Conservation (phyloP, 768 basidiomycete species). For the Collybiopsis luxurians region DNA sequence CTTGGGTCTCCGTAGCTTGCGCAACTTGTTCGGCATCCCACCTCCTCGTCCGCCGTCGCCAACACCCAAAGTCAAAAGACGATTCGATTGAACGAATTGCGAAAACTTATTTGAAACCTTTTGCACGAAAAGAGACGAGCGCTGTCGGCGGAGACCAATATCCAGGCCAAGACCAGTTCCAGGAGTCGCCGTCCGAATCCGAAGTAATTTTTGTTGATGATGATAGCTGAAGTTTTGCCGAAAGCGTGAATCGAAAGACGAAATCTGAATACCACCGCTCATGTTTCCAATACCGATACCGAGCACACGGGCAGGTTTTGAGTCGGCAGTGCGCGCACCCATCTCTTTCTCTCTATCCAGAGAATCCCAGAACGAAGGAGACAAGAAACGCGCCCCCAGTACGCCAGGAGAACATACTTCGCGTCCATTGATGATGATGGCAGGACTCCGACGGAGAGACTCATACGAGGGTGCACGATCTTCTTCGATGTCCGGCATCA, state of each 20-base stretch:
- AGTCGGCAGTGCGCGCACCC: background rate
- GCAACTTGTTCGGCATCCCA: constrained; percentile 5
- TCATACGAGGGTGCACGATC: background rate
- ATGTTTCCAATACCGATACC: background rate
- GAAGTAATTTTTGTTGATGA: no score
- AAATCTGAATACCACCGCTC: no score
- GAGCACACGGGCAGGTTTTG: background rate
- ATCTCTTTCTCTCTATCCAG: background rate
- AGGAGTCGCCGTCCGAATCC: no score
- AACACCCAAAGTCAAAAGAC: no score
- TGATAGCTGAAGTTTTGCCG: no score
- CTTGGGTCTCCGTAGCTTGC: constrained; percentile 1
- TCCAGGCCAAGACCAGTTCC: background rate
- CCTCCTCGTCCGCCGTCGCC: no score
- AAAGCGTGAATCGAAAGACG: no score
- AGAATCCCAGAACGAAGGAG: constrained; percentile 10
- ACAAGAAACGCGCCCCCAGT: no score
- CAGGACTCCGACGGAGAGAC: background rate
- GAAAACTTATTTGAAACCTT: background rate
- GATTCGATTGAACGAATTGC: no score
- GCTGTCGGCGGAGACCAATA: constrained; percentile 5
- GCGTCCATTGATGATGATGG: background rate
- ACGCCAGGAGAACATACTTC: background rate
- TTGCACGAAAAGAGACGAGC: background rate
- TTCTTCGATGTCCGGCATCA: no score